Evolutionary conservation across 495 filamentous ascomycete genomes (phyloP), one percentile per base, ranked within the genome.

Genomic region (Penicillium steckii): DNA sequence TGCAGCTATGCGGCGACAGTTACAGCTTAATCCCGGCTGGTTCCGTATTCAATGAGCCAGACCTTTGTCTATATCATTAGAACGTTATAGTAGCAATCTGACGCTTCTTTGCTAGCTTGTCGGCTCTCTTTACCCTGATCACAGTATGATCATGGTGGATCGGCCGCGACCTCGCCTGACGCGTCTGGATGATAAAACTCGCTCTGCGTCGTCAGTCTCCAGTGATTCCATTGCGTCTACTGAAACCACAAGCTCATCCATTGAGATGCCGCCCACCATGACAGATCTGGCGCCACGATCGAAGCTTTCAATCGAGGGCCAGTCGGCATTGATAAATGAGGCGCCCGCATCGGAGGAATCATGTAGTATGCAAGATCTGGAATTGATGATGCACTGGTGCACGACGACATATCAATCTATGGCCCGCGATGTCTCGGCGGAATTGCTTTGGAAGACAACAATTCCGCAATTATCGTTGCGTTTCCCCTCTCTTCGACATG

Each of bases 331-430:
- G 19, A 8, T 19, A 23, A 21, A 41, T 8, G 19, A 22, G 9
- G 18, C 17, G 2, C 22, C 42, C 6, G 32, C 35, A 3, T 24
- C 35, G 29, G 43, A 61, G 30, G 56, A 62, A 3, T 32, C 53
- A 8, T 23, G 58, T 6, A 47, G 55, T 35, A 35, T 66, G 4
- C 41, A 69, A 42, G 76, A 79, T 30, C 59, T 75, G 29, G 74
- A 78, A 44, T 56, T 78, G 19, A 75, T 77, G 69, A 68, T 76
- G 62, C 66, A 77, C 29, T 79, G 72, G 67, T 74, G 69, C 33
- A 77, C 70, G 8, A 62, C 59, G 21, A 76, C 72, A 10, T 77
- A 76, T 52, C 68, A 61, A 46, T 66, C 72, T 0, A 60, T 79
- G 55, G 64, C 69, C 0, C 63, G 65, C 9, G 59, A 71, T 26